Conservation (phyloP, 2,329 filamentous ascomycete genomes). For the Dichotomopilus funicola region DNA sequence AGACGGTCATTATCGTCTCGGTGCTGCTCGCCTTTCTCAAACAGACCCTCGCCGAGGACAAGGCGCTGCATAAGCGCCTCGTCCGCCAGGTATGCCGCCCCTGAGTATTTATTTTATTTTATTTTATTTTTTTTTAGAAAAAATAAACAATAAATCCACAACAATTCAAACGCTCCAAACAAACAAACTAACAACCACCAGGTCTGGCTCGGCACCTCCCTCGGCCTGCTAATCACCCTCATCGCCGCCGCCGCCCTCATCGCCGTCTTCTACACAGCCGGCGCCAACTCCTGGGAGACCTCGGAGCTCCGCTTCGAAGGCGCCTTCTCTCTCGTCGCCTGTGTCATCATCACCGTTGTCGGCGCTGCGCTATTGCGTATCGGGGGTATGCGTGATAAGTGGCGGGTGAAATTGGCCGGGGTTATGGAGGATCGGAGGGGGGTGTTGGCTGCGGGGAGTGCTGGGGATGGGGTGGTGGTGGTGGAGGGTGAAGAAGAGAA, state of each 20-base stretch:
- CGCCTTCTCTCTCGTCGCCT: conserved; percentile 66
- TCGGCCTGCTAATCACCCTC: conserved; percentile 56
- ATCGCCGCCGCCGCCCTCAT: conserved; percentile 59
- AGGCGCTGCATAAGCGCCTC: conserved; percentile 58
- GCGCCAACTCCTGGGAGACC: conserved; percentile 57
- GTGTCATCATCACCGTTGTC: conserved; percentile 74
- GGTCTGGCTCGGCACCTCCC: conserved; percentile 54
- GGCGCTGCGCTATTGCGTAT: conserved; percentile 74
- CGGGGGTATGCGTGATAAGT: conserved; percentile 78
- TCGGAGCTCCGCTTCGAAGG: conserved; percentile 78
- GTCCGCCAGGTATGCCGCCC: conserved; percentile 48
- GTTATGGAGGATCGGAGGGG: conserved; percentile 46
- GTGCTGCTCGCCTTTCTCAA: conserved; percentile 82
- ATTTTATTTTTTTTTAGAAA: too few species aligned
- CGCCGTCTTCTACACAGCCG: conserved; percentile 62
- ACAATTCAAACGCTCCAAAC: too few species aligned
- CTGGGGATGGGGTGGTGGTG: too few species aligned
- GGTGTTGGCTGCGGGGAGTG: conserved; percentile 39
- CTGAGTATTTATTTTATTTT: too few species aligned
- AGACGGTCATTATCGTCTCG: conserved; percentile 78
- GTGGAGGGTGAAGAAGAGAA: conserved; percentile 21
- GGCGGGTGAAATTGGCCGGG: conserved; percentile 39
- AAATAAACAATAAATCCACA: too few species aligned
- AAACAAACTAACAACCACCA: too few species aligned
- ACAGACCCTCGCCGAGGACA: conserved; percentile 61